Evolutionary conservation across 176 grass and related monocot species (phyloP), one percentile per base, ranked within the genome.

Genomic region (Dactylis glomerata): DNA sequence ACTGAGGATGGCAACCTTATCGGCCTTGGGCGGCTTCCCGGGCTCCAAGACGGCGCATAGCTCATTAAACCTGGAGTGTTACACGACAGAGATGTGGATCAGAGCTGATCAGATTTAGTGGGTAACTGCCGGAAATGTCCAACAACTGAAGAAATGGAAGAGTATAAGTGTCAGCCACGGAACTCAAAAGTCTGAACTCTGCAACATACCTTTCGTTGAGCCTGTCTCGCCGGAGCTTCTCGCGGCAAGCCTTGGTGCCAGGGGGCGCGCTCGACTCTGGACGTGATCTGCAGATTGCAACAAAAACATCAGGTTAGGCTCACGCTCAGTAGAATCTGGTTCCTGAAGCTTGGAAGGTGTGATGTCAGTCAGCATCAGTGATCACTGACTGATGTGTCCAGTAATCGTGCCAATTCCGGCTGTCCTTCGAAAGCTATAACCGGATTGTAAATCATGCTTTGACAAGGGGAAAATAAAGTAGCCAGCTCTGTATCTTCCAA

Each of bases 181-280:
- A 77, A 37, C 20, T 65, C 19, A 13, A 76, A 78, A 3, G 46
- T 64, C 13, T 57, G 36, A 64, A 63, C 32, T 51, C 5, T 16
- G 62, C 28, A 69, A 83, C 65, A 20, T 79, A 64, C 97, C 93
- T 99, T 70, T 99, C 97, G 30, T 99, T 99, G 52, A 99, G 93
- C 88, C 49, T 90, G 27, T 99, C 93, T 72, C 97, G 89, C 55
- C 97, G 87, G 68, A 92, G 86, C 91, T 99, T 99, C 78, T 99
- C 97, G 12, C 97, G 93, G 80, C 97, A 90, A 50, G 97, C 97
- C 82, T 99, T 99, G 22, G 97, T 92, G 15, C 93, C 97, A 3
- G 93, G 92, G 5, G 71, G 86, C 1, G 93, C 93, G 63, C 92
- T 90, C 40, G 97, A 96, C 70, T 99, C 92, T 31, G 73, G 93